A percentile compares a stretch with the other conserved stretches of the same genome.
Conservation (phyloP, 306 rosid genomes). For the Vigna reflexopilosa region DNA sequence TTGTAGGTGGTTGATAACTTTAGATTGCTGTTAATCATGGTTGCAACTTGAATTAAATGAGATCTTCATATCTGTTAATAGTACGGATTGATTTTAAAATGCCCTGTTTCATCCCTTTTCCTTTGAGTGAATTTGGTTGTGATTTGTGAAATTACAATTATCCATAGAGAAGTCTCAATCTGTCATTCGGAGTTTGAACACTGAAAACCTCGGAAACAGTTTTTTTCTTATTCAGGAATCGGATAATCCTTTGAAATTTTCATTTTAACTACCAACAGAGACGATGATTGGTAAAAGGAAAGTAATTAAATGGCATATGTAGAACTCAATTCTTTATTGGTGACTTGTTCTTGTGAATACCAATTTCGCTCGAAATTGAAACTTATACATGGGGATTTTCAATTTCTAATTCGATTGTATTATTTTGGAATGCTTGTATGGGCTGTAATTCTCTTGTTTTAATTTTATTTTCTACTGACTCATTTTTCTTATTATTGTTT, state of each 20-base stretch:
- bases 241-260: slow-evolving; percentile 2
- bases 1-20: not conserved
- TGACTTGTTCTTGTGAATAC: slow-evolving; percentile 8
- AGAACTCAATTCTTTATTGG: slow-evolving; percentile 19
- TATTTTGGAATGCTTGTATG: not conserved
- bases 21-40: not conserved
- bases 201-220: slow-evolving; percentile 11
- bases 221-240: not conserved
- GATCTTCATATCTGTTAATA: slow-evolving; percentile 14
- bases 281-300: not conserved
- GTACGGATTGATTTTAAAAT: slow-evolving; percentile 3
- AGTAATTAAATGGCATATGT: slow-evolving; percentile 19
- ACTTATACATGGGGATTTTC: not conserved
- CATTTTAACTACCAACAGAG: slow-evolving; percentile 1
- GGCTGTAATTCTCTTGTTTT: slow-evolving; percentile 20
- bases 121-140: slow-evolving; percentile 8
- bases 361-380: slow-evolving; percentile 30
- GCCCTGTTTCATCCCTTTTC: not conserved
- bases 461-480: slow-evolving; percentile 31
- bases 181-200: slow-evolving; percentile 6
- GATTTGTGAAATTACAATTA: slow-evolving; percentile 21
- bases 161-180: slow-evolving; percentile 25
- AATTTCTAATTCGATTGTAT: slow-evolving; percentile 27
- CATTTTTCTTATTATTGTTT: slow-evolving; percentile 40
- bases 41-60: slow-evolving; percentile 1